Evolutionary conservation across 257 asterid species (phyloP).

Genomic region (Rhazya stricta): DNA sequence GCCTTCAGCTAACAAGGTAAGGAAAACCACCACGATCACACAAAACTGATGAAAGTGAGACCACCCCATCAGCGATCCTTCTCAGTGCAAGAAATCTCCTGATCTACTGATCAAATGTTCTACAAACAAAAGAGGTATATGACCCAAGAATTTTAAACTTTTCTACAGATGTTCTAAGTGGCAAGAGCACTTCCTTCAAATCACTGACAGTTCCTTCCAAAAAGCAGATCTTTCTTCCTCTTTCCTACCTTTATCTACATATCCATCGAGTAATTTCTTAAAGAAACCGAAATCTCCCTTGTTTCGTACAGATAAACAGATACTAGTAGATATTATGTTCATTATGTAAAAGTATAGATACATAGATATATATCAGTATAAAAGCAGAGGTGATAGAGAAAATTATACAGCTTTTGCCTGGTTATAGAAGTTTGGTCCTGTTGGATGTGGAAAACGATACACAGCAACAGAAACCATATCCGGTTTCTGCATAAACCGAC

Average conservation of each 20-base stretch:
- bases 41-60: slow-evolving; percentile 16
- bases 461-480: no score
- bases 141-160: not conserved
- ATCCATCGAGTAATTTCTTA: not conserved
- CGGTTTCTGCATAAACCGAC: no score
- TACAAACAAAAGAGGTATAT: not conserved
- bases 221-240: not conserved
- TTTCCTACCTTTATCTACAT: not conserved
- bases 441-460: no score
- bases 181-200: not conserved
- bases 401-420: not conserved
- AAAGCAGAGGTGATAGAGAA: not conserved
- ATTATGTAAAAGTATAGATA: not conserved
- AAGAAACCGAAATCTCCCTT: not conserved
- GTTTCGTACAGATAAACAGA: not conserved
- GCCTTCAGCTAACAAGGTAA: slow-evolving; percentile 33
- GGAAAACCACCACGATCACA: slow-evolving; percentile 29
- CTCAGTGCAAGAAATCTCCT: not conserved
- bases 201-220: no score
- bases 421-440: not conserved
- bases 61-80: slow-evolving; percentile 26
- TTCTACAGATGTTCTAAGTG: not conserved
- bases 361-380: not conserved
- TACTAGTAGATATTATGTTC: not conserved
- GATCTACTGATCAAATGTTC: slow-evolving; percentile 14